phyloP scores from a whole-genome alignment of 1,284 basidiomycete genomes.

The Gomphus sp. region DNA sequence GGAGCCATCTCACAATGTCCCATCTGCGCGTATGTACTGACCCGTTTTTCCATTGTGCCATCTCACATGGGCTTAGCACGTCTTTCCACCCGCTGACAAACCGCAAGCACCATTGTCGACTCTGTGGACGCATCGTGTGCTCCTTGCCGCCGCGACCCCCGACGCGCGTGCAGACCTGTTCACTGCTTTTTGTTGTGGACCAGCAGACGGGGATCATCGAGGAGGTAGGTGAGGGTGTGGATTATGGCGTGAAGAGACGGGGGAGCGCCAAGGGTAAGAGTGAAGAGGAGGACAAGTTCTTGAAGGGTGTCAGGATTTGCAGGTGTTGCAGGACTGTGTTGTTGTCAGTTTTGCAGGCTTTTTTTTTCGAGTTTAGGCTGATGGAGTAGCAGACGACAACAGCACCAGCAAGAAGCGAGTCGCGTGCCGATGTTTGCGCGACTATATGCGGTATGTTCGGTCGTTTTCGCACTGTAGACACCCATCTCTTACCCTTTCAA shows the following conservation, averaged over 20 bases:
- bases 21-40: conserved; percentile 64
- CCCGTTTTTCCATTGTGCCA: neutral
- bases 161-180: conserved; percentile 62
- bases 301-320: conserved; percentile 82
- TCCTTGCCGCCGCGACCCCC: conserved; percentile 76
- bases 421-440: conserved; percentile 55
- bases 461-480: neutral
- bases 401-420: conserved; percentile 65
- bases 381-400: conserved; percentile 50
- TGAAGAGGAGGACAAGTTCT: conserved; percentile 63
- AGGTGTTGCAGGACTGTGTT: conserved; percentile 71
- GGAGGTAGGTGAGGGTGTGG: conserved; percentile 80
- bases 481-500: conserved; percentile 19
- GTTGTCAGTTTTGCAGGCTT: conserved; percentile 39
- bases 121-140: conserved; percentile 91
- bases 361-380: neutral
- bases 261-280: conserved; percentile 24
- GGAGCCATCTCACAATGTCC: conserved; percentile 68
- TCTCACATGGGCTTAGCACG: conserved; percentile 33
- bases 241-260: conserved; percentile 64
- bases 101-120: conserved; percentile 92
- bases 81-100: conserved; percentile 86
- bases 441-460: conserved; percentile 54
- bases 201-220: conserved; percentile 67
- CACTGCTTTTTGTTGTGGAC: conserved; percentile 74